Evolutionary conservation across 78 protist species (phyloP), one percentile per base, ranked within the genome.

Genomic region (Protostelium mycophagum): DNA sequence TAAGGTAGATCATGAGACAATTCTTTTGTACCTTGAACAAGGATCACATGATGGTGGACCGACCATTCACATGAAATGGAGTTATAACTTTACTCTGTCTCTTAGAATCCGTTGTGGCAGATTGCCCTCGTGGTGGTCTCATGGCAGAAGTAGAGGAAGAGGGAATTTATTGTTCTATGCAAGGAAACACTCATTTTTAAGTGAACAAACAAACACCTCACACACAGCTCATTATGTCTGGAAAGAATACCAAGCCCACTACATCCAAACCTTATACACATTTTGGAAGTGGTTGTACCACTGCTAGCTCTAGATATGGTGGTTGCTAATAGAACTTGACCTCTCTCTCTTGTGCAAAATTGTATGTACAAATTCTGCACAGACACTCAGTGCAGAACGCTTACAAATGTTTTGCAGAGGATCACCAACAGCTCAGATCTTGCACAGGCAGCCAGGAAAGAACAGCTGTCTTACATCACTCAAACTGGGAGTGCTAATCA

Each of bases 331-430:
- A 51, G 73, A 51, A 51, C 73, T 16, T 51, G 73, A 51, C 73
- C 73, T 51, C 73, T 51, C 73, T 51, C 73, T 51, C 73, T 51
- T 51, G 73, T 51, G 73, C 73, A 51, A 51, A 51, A 51, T 51
- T 51, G 73, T 51, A 16, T 51, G 73, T 51, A 51, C 73, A 51
- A 51, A 51, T 51, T 51, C 16, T 51, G 73, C 73, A 51, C 73
- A 51, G 73, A 51, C 73, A 51, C 73, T 51, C 73, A 51, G 73
- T 25, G 73, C 73, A 51, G n/a, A n/a, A n/a, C n/a, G n/a, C n/a
- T n/a, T n/a, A n/a, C n/a, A n/a, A n/a, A n/a, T n/a, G n/a, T n/a
- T n/a, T n/a, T n/a, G n/a, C n/a, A n/a, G n/a, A n/a, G n/a, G n/a
- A n/a, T n/a, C n/a, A n/a, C n/a, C n/a, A n/a, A n/a, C n/a, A n/a